phyloP scores from a whole-genome alignment of 2,329 filamentous ascomycete species.

The Leptographium lundbergii region DNA sequence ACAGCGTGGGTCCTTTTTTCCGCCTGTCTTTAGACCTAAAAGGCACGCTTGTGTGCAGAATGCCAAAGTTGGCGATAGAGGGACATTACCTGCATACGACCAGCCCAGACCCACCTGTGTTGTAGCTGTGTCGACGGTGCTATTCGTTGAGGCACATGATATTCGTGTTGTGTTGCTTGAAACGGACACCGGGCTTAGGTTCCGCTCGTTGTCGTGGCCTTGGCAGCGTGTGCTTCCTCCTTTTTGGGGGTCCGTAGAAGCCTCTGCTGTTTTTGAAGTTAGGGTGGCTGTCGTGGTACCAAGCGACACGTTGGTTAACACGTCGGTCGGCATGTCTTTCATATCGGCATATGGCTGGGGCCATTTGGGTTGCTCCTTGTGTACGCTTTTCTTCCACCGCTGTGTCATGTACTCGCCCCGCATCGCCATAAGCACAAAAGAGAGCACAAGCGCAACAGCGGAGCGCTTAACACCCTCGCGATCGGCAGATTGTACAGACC shows the following conservation, averaged over 20 bases:
- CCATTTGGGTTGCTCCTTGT: slow-evolving; percentile 1
- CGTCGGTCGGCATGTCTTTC: not conserved
- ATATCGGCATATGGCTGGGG: slow-evolving; percentile 2
- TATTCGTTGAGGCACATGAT: not conserved
- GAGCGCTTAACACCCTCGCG: not conserved
- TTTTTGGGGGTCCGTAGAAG: not conserved
- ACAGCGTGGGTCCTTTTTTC: not conserved
- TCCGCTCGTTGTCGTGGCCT: not conserved
- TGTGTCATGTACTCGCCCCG: slow-evolving; percentile 4
- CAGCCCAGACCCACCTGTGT: not conserved
- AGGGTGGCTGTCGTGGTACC: not conserved
- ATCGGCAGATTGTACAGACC: not conserved
- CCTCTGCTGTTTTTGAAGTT: not conserved
- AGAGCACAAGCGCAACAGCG: slow-evolving; percentile 2
- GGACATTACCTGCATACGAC: not conserved
- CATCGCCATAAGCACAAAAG: slow-evolving; percentile 1
- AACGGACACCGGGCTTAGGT: not conserved
- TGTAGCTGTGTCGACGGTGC: not conserved
- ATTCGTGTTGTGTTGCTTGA: not conserved
- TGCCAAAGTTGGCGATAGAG: not conserved
- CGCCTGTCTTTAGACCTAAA: not conserved
- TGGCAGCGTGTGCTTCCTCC: not conserved
- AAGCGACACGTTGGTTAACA: not conserved
- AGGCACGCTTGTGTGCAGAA: slow-evolving; percentile 5
- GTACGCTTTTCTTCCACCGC: slow-evolving; percentile 1